Evolutionary conservation across 2,329 filamentous ascomycete genomes (phyloP), one percentile per base, ranked within the genome.

Genomic region (Tolypocladium nubicola): DNA sequence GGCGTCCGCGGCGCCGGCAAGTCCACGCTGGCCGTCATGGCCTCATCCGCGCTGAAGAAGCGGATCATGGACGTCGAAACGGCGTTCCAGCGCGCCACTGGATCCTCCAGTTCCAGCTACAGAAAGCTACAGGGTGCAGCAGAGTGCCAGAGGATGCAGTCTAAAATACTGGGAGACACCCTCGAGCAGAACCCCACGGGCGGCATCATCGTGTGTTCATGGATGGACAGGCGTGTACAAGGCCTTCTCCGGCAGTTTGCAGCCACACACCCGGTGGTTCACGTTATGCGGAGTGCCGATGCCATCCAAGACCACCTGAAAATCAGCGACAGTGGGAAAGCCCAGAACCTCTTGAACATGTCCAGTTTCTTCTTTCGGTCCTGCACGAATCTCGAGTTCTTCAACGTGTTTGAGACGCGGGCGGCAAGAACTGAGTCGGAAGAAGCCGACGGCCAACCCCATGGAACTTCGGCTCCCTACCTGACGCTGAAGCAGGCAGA

Each of bases 371-470:
- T 87, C 19, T 84, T 88, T 62, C 77, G 85, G 53, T 77, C 77
- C 1, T 89, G 85, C 66, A 86, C 85, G 13, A 90, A 89, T 62
- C 81, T 87, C 60, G 88, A 91, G 65, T 92, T 90, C 68, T 90
- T 85, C 74, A 90, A 90, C 63, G 74, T 88, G 19, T 85, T 85
- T 2, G 86, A 89, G 65, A 75, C 72, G 21, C 67, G 67, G 6
- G 66, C 71, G 49, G 39, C 49, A 19, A 53, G 10, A 47, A 52
- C 1, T 4, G 23, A 47, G 43, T 9, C 23, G 3, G 43, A 19
- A 9, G 43, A 30, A 13, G 7, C 43, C 23, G 23, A 47, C 23
- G 43, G 43, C 13, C 43, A 47, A 47, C 8, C 23, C 11, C 11
- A n/a, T n/a, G 52, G 73, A 55, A 71, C 73, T 1, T 74, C 77